These are phyloP conservation scores for Aspergillus panamensis DNA, from an alignment of 495 filamentous ascomycete species.

Conservation along the genomic window DNA sequence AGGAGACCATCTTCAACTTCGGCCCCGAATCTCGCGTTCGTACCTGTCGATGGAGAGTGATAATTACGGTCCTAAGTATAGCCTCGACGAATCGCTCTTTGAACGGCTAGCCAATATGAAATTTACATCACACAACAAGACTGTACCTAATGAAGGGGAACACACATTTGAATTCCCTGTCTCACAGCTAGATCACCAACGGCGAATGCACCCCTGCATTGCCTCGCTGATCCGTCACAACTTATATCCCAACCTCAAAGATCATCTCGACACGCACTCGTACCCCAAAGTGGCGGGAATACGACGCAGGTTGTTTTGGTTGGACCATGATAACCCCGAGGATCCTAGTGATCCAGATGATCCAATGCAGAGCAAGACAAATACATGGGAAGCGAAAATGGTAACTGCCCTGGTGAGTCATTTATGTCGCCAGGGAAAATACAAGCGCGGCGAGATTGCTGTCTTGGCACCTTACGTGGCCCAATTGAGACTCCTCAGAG, in stretches of 20 bases:
- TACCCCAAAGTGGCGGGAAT: conserved; percentile 62
- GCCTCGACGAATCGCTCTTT: conserved; percentile 8
- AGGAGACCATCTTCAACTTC: conserved; percentile 7
- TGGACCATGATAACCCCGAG: conserved; percentile 61
- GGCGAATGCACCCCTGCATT: conserved; percentile 71
- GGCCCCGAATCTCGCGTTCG: not conserved
- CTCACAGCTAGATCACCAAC: conserved; percentile 56
- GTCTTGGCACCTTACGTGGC: conserved; percentile 69
- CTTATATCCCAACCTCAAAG: conserved; percentile 61
- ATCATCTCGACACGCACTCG: conserved; percentile 42
- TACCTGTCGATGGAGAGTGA: conserved; percentile 1
- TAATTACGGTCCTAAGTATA: not conserved
- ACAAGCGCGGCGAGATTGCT: conserved; percentile 61
- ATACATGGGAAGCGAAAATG: conserved; percentile 65
- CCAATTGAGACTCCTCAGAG: conserved; percentile 52
- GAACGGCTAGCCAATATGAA: not conserved
- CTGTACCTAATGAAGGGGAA: too few species aligned
- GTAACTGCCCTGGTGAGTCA: conserved; percentile 58
- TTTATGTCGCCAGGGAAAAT: conserved; percentile 60
- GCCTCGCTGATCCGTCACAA: conserved; percentile 53
- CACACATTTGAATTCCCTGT: conserved; percentile 55
- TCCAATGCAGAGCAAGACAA: conserved; percentile 53
- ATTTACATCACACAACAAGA: too few species aligned
- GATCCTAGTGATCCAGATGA: conserved; percentile 29
- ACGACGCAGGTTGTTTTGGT: conserved; percentile 63